Evolutionary conservation across 1,284 basidiomycete genomes (phyloP).

Genomic region (Ustilago vetiveriae): DNA sequence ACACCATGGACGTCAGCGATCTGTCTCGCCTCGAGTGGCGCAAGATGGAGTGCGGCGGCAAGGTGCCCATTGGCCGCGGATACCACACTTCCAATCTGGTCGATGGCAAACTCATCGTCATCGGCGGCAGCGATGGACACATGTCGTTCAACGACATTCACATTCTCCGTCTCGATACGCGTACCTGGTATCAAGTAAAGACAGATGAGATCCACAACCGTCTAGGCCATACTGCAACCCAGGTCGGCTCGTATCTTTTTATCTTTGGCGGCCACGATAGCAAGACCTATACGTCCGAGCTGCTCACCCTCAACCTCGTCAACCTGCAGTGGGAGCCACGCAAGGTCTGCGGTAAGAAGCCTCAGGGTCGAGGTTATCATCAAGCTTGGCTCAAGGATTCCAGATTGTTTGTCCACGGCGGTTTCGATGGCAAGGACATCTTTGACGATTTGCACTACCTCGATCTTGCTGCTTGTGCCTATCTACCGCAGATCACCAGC

Average conservation of each 20-base stretch:
- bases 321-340: conserved; percentile 76
- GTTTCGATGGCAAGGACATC: conserved; percentile 82
- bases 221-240: conserved; percentile 85
- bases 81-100: conserved; percentile 91
- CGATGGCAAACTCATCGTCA: conserved; percentile 81
- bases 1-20: conserved; percentile 79
- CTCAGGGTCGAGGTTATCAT: conserved; percentile 82
- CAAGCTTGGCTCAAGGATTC: conserved; percentile 82
- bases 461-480: conserved; percentile 86
- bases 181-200: conserved; percentile 44
- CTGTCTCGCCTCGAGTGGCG: conserved; percentile 75
- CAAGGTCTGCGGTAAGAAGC: conserved; percentile 74
- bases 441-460: conserved; percentile 85
- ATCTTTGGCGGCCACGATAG: conserved; percentile 88
- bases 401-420: conserved; percentile 84
- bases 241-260: conserved; percentile 92
- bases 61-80: conserved; percentile 74
- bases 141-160: conserved; percentile 85
- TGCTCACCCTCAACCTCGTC: conserved; percentile 85
- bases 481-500: conserved; percentile 85
- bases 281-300: conserved; percentile 78
- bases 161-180: conserved; percentile 75
- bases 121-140: conserved; percentile 75
- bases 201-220: conserved; percentile 68
- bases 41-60: conserved; percentile 54